These are phyloP conservation scores for Thermochaetoides thermophila DNA, from an alignment of 495 filamentous ascomycete species.

Conservation along the genomic window DNA sequence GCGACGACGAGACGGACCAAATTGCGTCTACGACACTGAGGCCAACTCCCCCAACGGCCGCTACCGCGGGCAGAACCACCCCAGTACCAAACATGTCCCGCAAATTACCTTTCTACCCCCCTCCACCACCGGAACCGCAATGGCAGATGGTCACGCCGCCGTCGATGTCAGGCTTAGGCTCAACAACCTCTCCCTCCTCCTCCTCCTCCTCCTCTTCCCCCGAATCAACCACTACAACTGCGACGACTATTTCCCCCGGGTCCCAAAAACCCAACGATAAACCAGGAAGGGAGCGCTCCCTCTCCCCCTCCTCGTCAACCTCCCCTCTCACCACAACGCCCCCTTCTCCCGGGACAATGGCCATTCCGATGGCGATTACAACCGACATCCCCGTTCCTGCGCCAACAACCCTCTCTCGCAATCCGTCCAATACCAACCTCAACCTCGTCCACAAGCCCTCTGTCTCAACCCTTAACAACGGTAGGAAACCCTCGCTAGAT, in stretches of 20 bases:
- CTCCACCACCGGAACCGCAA: conserved; percentile 32
- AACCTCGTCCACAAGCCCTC: no score
- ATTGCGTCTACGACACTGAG: no score
- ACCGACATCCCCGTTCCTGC: no score
- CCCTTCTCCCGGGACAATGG: conserved; percentile 14
- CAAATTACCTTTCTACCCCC: not conserved
- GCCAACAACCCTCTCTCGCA: no score
- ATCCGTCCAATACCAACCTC: no score
- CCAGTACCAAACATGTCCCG: not conserved
- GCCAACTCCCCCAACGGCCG: conserved; percentile 4
- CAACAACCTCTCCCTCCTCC: conserved; percentile 8
- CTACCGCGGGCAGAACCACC: conserved; percentile 6
- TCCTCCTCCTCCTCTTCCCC: conserved; percentile 13
- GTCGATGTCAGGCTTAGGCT: no score
- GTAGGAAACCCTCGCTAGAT: no score
- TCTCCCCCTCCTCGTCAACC: conserved; percentile 13
- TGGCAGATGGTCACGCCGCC: conserved; percentile 36
- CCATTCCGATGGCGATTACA: no score
- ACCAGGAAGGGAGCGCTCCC: conserved; percentile 14
- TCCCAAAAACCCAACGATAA: not conserved
- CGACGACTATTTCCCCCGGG: conserved; percentile 5
- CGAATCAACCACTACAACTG: conserved; percentile 15
- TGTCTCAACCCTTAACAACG: no score
- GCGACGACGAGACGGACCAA: no score
- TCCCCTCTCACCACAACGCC: conserved; percentile 11